Conservation (phyloP, 306 rosid species). For the Oemleria cerasiformis region DNA sequence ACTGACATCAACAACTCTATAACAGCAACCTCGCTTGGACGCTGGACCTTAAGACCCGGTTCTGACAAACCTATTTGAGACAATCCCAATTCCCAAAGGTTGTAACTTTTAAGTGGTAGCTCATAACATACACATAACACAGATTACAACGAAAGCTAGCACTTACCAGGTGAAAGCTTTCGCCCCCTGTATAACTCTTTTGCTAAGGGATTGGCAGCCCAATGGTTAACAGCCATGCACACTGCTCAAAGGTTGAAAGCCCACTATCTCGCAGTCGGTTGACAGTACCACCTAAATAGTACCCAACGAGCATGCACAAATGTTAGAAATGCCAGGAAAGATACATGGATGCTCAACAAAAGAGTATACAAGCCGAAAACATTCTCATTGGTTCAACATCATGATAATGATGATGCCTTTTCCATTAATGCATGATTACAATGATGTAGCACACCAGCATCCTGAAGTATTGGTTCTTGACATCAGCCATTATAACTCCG, state of each 20-base stretch:
- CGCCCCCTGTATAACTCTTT: constrained; percentile 75
- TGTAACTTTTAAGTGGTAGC: constrained; percentile 3
- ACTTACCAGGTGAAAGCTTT: constrained; percentile 75
- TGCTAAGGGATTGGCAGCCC: constrained; percentile 90
- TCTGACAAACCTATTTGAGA: constrained; percentile 62
- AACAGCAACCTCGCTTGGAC: constrained; percentile 48
- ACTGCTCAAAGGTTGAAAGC: constrained; percentile 85
- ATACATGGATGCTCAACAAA: neutral
- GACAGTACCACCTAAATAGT: constrained; percentile 73
- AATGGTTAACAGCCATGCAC: constrained; percentile 80
- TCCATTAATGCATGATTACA: neutral
- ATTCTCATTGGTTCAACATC: neutral
- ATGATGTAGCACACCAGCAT: neutral
- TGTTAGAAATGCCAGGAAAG: neutral
- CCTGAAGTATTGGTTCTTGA: neutral
- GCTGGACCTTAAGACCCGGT: constrained; percentile 59
- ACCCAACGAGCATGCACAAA: constrained; percentile 9
- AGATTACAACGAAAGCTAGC: constrained; percentile 15
- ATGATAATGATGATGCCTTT: neutral
- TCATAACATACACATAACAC: constrained; percentile 5
- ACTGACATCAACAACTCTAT: constrained; percentile 80
- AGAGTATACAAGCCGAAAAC: neutral
- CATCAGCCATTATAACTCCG: no score
- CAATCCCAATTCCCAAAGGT: constrained; percentile 27
- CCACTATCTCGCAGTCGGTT: constrained; percentile 58